These are phyloP conservation scores for Exserohilum turcica DNA, from an alignment of 2,329 filamentous ascomycete species.

Conservation along the genomic window DNA sequence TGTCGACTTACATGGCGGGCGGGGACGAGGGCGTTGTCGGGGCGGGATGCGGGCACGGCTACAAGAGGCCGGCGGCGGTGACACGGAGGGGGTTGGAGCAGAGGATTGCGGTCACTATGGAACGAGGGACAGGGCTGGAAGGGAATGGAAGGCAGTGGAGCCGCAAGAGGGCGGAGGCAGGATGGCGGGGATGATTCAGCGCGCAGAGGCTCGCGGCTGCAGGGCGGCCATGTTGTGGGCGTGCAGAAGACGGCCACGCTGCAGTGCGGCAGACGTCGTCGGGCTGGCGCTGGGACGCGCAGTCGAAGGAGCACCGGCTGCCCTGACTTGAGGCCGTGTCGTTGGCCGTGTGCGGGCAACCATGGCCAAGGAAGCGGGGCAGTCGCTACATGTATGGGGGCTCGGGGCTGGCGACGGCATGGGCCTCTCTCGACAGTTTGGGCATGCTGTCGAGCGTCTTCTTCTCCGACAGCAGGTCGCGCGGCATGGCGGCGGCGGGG, in stretches of 20 bases:
- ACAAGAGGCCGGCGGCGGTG: slow-evolving; percentile 41
- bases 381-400: too few relatives aligned
- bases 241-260: slow-evolving; percentile 12
- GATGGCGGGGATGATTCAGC: slow-evolving; percentile 25
- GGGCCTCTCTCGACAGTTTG: slow-evolving; percentile 44
- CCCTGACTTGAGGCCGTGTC: slow-evolving; percentile 18
- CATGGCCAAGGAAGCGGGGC: slow-evolving; percentile 17
- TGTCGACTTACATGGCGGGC: slow-evolving; percentile 43
- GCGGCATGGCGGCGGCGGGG: slow-evolving; percentile 46
- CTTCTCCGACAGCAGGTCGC: slow-evolving; percentile 49
- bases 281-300: slow-evolving; percentile 28
- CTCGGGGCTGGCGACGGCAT: slow-evolving; percentile 26
- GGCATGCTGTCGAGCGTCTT: slow-evolving; percentile 46
- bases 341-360: slow-evolving; percentile 22
- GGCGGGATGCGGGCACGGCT: slow-evolving; percentile 36
- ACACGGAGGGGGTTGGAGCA: slow-evolving; percentile 10
- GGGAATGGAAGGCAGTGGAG: slow-evolving; percentile 37
- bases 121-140: slow-evolving; percentile 26
- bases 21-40: slow-evolving; percentile 7
- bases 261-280: slow-evolving; percentile 27
- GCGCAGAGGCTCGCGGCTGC: slow-evolving; percentile 18
- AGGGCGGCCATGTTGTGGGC: slow-evolving; percentile 20
- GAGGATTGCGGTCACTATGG: slow-evolving; percentile 16
- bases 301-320: slow-evolving; percentile 21
- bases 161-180: slow-evolving; percentile 11